Percentiles rank a stretch among this genome's conserved stretches.
Evolutionary conservation across 1,284 basidiomycete genomes (phyloP).

Genomic region (Sanghuangporus weigelae): DNA sequence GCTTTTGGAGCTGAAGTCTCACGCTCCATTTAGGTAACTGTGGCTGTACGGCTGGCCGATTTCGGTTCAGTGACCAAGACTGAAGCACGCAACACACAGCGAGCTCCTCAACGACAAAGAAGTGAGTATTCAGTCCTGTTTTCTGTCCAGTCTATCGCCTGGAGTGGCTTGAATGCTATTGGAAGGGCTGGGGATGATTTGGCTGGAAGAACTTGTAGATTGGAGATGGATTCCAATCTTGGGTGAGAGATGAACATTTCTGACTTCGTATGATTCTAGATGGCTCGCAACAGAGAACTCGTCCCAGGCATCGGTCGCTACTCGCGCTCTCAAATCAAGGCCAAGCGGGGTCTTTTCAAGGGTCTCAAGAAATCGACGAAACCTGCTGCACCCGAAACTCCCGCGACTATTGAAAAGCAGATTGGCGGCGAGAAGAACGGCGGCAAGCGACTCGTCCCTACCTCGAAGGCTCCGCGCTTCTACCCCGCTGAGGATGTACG

Average conservation of each 20-base stretch:
- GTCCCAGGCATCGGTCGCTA: slow-evolving; percentile 81
- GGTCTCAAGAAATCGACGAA: slow-evolving; percentile 75
- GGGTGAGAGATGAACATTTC: slow-evolving; percentile 20
- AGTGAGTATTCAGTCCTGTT: slow-evolving; percentile 7
- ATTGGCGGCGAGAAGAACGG: slow-evolving; percentile 93
- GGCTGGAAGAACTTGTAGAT: background rate
- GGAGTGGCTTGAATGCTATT: background rate
- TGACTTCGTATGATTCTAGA: slow-evolving; percentile 40
- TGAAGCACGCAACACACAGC: background rate
- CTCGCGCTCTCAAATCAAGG: slow-evolving; percentile 76
- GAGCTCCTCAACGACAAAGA: slow-evolving; percentile 9
- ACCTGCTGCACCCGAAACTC: slow-evolving; percentile 52
- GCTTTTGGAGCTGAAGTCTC: background rate
- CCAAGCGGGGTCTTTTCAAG: slow-evolving; percentile 77
- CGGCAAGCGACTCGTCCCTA: slow-evolving; percentile 81
- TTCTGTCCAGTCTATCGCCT: background rate
- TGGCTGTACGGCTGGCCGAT: background rate
- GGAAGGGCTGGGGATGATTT: background rate
- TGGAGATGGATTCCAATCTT: background rate
- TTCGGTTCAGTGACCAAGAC: background rate
- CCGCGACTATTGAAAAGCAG: slow-evolving; percentile 73
- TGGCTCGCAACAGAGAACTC: slow-evolving; percentile 91
- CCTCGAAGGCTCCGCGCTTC: slow-evolving; percentile 87
- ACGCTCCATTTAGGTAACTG: background rate
- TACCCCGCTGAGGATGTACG: slow-evolving; percentile 96